phyloP scores from a whole-genome alignment of 805 yeast species.

The Candida verbasci region DNA sequence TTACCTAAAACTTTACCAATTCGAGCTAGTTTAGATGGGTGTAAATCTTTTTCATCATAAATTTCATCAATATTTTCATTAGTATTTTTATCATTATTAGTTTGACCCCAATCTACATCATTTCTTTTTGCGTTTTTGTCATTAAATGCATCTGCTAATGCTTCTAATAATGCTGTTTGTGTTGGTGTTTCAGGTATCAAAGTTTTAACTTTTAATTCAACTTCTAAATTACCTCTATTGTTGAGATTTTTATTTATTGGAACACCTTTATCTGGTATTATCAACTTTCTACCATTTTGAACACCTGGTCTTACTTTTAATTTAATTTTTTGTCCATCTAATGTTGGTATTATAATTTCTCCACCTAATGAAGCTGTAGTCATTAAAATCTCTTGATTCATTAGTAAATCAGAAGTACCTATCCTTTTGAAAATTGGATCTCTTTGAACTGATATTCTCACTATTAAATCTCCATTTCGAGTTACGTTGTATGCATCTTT shows the following conservation, averaged over 20 bases:
- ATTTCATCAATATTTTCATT: slow-evolving; percentile 16
- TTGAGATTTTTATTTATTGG: slow-evolving; percentile 54
- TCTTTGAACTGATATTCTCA: slow-evolving; percentile 71
- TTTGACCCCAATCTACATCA: slow-evolving; percentile 40
- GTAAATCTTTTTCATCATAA: slow-evolving; percentile 32
- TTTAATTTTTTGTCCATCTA: slow-evolving; percentile 72
- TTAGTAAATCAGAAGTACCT: slow-evolving; percentile 60
- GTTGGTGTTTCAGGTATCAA: slow-evolving; percentile 75
- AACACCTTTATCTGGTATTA: slow-evolving; percentile 83
- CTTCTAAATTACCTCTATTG: slow-evolving; percentile 76
- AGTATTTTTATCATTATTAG: slow-evolving; percentile 24
- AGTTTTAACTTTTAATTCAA: slow-evolving; percentile 66
- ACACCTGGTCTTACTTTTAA: slow-evolving; percentile 82
- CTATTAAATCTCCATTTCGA: slow-evolving; percentile 81
- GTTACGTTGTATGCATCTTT: slow-evolving; percentile 65
- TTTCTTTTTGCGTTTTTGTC: slow-evolving; percentile 76
- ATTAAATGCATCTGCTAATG: slow-evolving; percentile 84
- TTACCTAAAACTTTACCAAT: slow-evolving; percentile 56
- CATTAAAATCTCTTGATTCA: slow-evolving; percentile 69
- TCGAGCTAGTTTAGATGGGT: slow-evolving; percentile 50
- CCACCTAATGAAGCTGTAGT: slow-evolving; percentile 98
- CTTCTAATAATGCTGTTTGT: slow-evolving; percentile 86
- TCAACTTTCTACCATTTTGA: slow-evolving; percentile 66
- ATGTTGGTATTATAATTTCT: slow-evolving; percentile 81
- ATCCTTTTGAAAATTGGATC: slow-evolving; percentile 65